Percentiles rank a stretch among this genome's conserved stretches.
Evolutionary conservation across 257 asterid species (phyloP).

Genomic region (Jacaranda mimosifolia): DNA sequence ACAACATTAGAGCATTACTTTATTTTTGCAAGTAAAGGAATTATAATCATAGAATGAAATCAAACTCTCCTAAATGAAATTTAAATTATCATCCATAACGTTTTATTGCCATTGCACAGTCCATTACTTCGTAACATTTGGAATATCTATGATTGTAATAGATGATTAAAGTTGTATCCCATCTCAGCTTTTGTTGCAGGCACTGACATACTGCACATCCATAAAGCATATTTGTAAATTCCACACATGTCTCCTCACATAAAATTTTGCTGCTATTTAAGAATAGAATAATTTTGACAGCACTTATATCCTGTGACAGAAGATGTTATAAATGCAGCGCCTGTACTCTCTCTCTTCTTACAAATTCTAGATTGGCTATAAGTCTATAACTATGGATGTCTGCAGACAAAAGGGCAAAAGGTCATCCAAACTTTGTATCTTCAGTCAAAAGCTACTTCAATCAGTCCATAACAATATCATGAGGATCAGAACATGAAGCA

Average conservation of each 20-base stretch:
- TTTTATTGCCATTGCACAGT: not conserved
- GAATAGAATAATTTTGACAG: not conserved
- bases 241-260: not conserved
- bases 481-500: not conserved
- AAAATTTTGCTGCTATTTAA: not conserved
- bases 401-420: not conserved
- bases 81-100: not conserved
- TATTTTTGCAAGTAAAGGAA: not conserved
- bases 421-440: not conserved
- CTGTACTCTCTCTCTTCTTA: not conserved
- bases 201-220: not conserved
- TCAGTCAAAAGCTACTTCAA: not conserved
- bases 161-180: not conserved
- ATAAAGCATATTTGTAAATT: slow-evolving; percentile 5
- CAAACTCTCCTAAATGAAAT: not conserved
- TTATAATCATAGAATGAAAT: not conserved
- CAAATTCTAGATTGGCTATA: not conserved
- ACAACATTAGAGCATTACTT: not conserved
- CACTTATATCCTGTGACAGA: not conserved
- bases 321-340: not conserved
- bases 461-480: slow-evolving; percentile 1
- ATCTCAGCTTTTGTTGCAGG: slow-evolving; percentile 1
- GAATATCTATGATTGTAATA: not conserved
- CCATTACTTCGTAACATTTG: not conserved
- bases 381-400: too few species aligned